Base-by-base conservation (phyloP, 306 rosid genomes). In the Vigna nakashimae region DNA sequence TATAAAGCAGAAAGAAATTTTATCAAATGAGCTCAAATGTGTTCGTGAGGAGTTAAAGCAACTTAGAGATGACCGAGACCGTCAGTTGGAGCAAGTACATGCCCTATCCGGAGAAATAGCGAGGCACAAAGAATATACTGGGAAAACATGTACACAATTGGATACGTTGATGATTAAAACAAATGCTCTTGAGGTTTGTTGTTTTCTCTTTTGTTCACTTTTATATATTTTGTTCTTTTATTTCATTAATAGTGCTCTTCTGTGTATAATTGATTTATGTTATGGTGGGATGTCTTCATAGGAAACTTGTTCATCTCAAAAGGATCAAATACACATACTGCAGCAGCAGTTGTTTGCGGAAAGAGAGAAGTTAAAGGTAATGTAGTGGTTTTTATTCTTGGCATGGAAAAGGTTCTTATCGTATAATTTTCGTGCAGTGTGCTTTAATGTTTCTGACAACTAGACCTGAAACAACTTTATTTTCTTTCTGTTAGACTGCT, bases 31-130 rank as follows among this genome's bases (percentile, higher is more conserved):
- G 73, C 82, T 93, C 55, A 84, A 74, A 81, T 84, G 93, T 74
- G 90, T 95, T 45, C 89, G 87, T 2, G 94, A 83, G 65, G 97
- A 96, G 60, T 81, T 96, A 48, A 90, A 96, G 46, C 93, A 91
- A 71, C 87, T 85, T 30, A 90, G 94, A 74, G 90, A 88, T 22
- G 98, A 92, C 30, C 99, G 98, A n/a, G 94, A 91, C 79, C 81
- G 88, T 49, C 92, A 83, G 76, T 74, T 74, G 10, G 75, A 62
- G 45, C 90, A 85, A 80, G 83, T 88, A 69, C 82, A 86, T 57
- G 87, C 80, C 64, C 82, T 91, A 84, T 76, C 52, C 40, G 89
- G 76, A 57, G 94, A 92, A 63, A 58, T 88, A 15, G 88, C 73
- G 71, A 88, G 87, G 78, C 84, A 69, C 66, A 84, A 82, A 84